Percentiles rank a stretch among this genome's conserved stretches.
Conservation (phyloP, 495 filamentous ascomycete species). For the Cudoniella acicularis region DNA sequence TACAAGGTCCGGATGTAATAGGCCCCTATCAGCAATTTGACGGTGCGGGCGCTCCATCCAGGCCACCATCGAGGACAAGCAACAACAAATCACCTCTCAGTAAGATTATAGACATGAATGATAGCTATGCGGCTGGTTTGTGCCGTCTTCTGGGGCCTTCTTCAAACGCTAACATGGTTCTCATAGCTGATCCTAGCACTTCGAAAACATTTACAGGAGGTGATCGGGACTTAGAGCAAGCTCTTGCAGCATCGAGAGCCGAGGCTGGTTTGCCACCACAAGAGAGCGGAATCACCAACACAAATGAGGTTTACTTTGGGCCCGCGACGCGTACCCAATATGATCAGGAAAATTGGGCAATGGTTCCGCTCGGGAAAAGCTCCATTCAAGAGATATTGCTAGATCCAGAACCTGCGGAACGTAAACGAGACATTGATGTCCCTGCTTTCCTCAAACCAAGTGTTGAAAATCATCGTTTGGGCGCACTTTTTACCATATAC, state of each 20-base stretch:
- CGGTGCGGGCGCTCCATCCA: constrained; percentile 50
- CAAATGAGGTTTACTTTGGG: constrained; percentile 50
- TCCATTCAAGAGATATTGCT: constrained; percentile 55
- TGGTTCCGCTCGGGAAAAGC: constrained; percentile 53
- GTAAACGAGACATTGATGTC: constrained; percentile 52
- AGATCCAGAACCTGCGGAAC: constrained; percentile 56
- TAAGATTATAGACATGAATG: constrained; percentile 35
- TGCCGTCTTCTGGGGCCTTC: constrained; percentile 3
- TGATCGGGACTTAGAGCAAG: constrained; percentile 53
- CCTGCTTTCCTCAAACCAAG: constrained; percentile 74
- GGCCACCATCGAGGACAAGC: constrained; percentile 65
- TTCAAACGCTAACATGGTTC: constrained; percentile 18
- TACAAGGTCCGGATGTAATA: constrained; percentile 48
- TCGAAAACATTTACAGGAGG: constrained; percentile 45
- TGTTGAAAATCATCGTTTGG: constrained; percentile 54
- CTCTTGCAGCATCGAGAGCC: constrained; percentile 33
- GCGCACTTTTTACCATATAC: constrained; percentile 71
- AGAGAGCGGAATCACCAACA: constrained; percentile 39
- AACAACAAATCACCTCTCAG: constrained; percentile 45
- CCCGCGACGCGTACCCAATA: constrained; percentile 72
- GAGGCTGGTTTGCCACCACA: constrained; percentile 38
- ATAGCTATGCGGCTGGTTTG: constrained; percentile 30
- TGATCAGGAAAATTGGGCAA: constrained; percentile 70
- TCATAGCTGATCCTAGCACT: constrained; percentile 39
- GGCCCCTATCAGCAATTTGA: constrained; percentile 35